These are phyloP conservation scores for Salvia rosmarinus DNA, from an alignment of 257 asterid genomes.

Conservation along the genomic window DNA sequence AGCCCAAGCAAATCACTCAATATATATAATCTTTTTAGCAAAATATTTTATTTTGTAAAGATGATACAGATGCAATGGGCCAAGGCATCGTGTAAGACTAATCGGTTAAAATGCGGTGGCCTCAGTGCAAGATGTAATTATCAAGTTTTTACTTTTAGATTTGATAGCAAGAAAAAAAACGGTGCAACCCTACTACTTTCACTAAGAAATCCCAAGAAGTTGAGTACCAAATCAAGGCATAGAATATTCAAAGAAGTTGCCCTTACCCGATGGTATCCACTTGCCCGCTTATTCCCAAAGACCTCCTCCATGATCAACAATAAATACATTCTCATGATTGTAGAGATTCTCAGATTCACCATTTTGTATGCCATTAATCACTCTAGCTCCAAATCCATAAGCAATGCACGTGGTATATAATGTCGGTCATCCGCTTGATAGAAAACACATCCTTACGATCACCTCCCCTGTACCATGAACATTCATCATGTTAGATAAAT, in stretches of 20 bases:
- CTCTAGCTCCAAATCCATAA: slow-evolving; percentile 99
- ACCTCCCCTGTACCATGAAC: slow-evolving; percentile 77
- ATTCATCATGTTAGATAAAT: slow-evolving; percentile 20
- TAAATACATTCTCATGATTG: slow-evolving; percentile 92
- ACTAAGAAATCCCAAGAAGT: background rate
- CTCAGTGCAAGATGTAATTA: slow-evolving; percentile 1
- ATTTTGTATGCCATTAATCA: slow-evolving; percentile 91
- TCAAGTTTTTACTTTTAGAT: background rate
- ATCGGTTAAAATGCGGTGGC: slow-evolving; percentile 2
- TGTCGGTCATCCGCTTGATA: slow-evolving; percentile 99
- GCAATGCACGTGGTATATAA: slow-evolving; percentile 90
- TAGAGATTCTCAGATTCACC: slow-evolving; percentile 93
- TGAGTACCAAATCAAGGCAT: background rate
- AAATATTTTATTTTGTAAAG: slow-evolving; percentile 15
- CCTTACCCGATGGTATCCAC: slow-evolving; percentile 97
- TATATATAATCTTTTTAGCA: background rate
- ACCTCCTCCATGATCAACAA: slow-evolving; percentile 96
- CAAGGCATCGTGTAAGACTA: background rate
- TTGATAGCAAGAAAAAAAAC: background rate
- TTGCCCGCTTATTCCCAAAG: slow-evolving; percentile 99
- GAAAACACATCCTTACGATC: slow-evolving; percentile 97
- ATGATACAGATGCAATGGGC: background rate
- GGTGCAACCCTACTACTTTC: slow-evolving; percentile 15
- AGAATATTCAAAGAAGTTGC: slow-evolving; percentile 15
- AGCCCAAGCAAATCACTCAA: slow-evolving; percentile 12